Evolutionary conservation across 2,329 filamentous ascomycete species (phyloP).

Genomic region (Gaeumannomyces sp.): DNA sequence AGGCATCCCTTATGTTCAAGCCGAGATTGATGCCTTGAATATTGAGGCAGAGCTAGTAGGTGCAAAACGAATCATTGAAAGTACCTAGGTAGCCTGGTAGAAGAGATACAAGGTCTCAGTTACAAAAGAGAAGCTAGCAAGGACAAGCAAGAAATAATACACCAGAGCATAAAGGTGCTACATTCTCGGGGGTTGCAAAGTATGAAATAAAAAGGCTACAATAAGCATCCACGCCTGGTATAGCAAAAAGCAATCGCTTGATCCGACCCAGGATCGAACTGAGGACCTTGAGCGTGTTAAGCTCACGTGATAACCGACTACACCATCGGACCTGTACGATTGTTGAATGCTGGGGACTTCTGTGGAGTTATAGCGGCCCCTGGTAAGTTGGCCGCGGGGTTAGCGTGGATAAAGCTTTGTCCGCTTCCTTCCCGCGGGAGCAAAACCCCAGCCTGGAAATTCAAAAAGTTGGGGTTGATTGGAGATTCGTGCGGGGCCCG

Average conservation of each 20-base stretch:
- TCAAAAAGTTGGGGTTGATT: neutral
- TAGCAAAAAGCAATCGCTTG: neutral
- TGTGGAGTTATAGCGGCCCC: too few species aligned
- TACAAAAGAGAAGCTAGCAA: too few species aligned
- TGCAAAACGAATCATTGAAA: neutral
- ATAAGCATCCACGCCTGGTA: neutral
- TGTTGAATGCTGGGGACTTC: neutral
- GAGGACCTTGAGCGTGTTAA: conserved; percentile 6
- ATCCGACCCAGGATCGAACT: conserved; percentile 7
- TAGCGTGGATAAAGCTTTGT: neutral
- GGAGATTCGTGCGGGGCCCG: too few species aligned
- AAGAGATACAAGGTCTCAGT: too few species aligned
- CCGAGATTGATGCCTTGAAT: conserved; percentile 12
- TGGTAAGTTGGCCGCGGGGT: too few species aligned
- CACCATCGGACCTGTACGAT: conserved; percentile 4
- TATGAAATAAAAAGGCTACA: neutral
- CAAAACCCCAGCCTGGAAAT: neutral
- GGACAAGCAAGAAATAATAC: too few species aligned
- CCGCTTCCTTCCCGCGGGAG: too few species aligned
- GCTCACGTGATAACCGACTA: conserved; percentile 6
- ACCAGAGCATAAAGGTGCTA: too few species aligned
- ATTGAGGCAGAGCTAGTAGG: conserved; percentile 12
- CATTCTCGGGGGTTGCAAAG: too few species aligned
- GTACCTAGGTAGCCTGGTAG: too few species aligned
- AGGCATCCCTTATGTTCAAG: conserved; percentile 12